These are phyloP conservation scores for Waltergamsia citrina DNA, from an alignment of 2,329 filamentous ascomycete species.

Conservation along the genomic window DNA sequence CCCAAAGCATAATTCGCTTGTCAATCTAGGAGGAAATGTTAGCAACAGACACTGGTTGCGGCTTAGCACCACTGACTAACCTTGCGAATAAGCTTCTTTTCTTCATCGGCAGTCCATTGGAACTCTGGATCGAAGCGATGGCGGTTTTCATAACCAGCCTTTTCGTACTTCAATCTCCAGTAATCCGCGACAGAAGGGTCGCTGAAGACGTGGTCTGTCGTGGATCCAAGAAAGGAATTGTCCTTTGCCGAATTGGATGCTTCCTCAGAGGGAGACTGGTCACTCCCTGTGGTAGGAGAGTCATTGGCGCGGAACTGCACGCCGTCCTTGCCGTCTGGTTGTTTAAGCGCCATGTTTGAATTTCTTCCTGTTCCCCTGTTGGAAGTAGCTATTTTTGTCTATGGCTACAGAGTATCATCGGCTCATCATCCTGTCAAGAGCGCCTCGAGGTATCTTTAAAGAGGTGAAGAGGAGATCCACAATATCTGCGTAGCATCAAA, in stretches of 20 bases:
- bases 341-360: not conserved
- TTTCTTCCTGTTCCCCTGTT: too few relatives aligned
- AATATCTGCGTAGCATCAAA: too few relatives aligned
- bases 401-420: too few relatives aligned
- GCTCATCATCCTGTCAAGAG: too few relatives aligned
- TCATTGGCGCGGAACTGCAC: not conserved
- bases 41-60: too few relatives aligned
- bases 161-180: conserved; percentile 39
- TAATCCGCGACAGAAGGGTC: conserved; percentile 36
- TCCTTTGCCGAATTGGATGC: not conserved
- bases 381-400: too few relatives aligned
- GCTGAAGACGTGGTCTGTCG: conserved; percentile 24
- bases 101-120: conserved; percentile 36
- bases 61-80: too few relatives aligned
- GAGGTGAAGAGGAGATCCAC: too few relatives aligned
- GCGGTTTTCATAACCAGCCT: conserved; percentile 42
- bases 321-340: not conserved
- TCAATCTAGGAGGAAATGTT: conserved; percentile 36
- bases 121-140: conserved; percentile 37
- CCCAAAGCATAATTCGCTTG: conserved; percentile 23
- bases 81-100: conserved; percentile 34
- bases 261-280: not conserved
- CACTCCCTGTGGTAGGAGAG: not conserved
- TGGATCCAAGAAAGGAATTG: conserved; percentile 9
- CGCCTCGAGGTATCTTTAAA: too few relatives aligned